Evolutionary conservation across 768 basidiomycete genomes (phyloP), one percentile per base, ranked within the genome.

Genomic region (Mycena vulgaris): DNA sequence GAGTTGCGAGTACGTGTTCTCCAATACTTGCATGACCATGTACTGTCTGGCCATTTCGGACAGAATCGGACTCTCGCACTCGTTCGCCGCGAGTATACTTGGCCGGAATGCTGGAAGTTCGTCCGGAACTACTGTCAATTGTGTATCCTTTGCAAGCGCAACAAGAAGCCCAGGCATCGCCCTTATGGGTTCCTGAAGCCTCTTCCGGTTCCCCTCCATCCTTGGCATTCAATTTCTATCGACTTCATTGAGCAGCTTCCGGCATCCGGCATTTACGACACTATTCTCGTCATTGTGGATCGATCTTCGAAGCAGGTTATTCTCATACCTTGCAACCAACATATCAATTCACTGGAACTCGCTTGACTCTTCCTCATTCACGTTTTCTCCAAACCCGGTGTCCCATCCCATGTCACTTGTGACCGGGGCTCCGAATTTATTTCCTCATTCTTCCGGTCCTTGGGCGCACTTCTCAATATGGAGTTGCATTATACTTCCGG

Each of bases 21-120:
- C 10, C 39, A 39, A 39, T 16, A 10, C 39, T 10, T 3, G 9
- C 87, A 88, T 70, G 84, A 88, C 62, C 61, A 71, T 23, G 74
- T 78, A 3, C 49, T 80, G 25, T 78, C 79, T 25, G 86, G 87
- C 16, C 87, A 88, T 61, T 82, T 78, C 14, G 86, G 87, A 3
- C 75, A 72, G 16, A 69, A 63, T 3, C 74, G 76, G 19, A 87
- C 86, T 0, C 62, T 75, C 14, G 71, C 78, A 5, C 49, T 51
- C 19, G 27, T 51, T 3, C 27, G 19, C 11, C 49, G 49, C 14
- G 49, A 51, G 2, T 51, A 17, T 23, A 28, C 49, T 13, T 51
- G 49, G 49, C 49, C 49, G 6, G 49, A 23, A 19, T 13, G 30
- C 9, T 28, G 49, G 9, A 25, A 9, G 13, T 51, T 28, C 14